Evolutionary conservation across 2,329 filamentous ascomycete species (phyloP).

Genomic region (Trichoderma hamatum): DNA sequence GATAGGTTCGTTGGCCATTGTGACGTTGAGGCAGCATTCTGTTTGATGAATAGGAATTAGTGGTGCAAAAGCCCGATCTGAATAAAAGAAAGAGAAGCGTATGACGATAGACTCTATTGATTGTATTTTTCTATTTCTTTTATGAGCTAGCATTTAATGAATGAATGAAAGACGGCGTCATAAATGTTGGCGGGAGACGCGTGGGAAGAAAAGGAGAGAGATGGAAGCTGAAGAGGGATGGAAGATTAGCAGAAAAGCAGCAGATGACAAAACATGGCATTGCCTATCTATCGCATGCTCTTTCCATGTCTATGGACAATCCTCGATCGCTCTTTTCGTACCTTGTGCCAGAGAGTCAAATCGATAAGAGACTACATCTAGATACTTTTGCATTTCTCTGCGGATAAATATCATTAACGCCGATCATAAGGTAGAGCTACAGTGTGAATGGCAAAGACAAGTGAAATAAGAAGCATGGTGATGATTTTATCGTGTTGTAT

Average conservation of each 20-base stretch:
- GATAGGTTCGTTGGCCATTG: constrained; percentile 36
- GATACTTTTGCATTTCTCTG: not conserved
- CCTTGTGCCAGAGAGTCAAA: not conserved
- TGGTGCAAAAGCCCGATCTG: not conserved
- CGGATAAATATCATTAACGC: not conserved
- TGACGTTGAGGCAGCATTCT: constrained; percentile 38
- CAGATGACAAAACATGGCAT: not conserved
- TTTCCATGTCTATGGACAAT: not conserved
- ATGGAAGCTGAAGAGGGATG: not conserved
- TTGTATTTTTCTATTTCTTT: not conserved
- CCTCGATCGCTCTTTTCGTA: not conserved
- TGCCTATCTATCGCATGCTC: not conserved
- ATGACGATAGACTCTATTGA: not conserved
- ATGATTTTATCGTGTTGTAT: not conserved
- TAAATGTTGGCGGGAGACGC: not conserved
- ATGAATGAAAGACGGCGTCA: constrained; percentile 22
- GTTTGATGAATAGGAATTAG: constrained; percentile 28
- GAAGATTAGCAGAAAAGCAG: not conserved
- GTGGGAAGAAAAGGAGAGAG: not conserved
- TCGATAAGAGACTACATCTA: not conserved
- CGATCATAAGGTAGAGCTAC: not conserved
- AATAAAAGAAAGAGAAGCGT: not conserved
- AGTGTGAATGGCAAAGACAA: not conserved
- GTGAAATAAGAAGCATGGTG: not conserved
- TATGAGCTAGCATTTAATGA: not conserved